Conservation (phyloP, 73 alveolate species). For the Stentor coeruleus region DNA sequence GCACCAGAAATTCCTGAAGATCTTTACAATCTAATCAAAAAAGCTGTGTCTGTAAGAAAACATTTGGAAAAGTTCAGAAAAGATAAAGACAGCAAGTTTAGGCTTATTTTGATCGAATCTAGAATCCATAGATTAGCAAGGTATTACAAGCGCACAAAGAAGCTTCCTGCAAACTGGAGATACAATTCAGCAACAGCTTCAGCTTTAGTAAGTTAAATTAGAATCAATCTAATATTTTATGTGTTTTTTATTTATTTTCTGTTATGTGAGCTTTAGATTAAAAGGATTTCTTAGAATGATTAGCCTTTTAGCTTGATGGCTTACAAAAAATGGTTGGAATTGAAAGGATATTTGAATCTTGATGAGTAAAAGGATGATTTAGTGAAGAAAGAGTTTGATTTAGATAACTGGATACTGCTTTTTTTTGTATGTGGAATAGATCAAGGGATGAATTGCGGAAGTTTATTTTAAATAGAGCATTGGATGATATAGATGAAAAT, state of each 20-base stretch:
- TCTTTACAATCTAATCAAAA: constrained; percentile 95
- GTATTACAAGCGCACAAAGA: constrained; percentile 91
- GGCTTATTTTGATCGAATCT: constrained; percentile 94
- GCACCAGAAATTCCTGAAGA: constrained; percentile 99
- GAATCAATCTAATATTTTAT: too few relatives aligned
- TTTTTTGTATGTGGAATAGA: not conserved
- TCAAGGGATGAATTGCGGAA: not conserved
- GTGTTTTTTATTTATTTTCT: too few relatives aligned
- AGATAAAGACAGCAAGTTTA: constrained; percentile 94
- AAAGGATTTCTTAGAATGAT: too few relatives aligned
- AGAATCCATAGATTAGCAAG: constrained; percentile 98
- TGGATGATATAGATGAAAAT: not conserved
- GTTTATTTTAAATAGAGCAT: not conserved
- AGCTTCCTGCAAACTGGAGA: constrained; percentile 96
- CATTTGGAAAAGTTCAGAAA: constrained; percentile 95
- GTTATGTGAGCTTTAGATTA: too few relatives aligned
- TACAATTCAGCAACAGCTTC: constrained; percentile 33
- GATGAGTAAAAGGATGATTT: not conserved
- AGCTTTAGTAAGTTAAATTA: not conserved
- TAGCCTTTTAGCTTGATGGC: too few relatives aligned
- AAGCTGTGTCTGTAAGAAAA: constrained; percentile 97
- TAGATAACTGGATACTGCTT: not conserved
- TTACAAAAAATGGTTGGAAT: constrained; percentile 6
- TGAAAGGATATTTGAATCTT: constrained; percentile 20
- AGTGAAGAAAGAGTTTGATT: constrained; percentile 8